A percentile compares a stretch with the other conserved stretches of the same genome.
Evolutionary conservation across 306 rosid genomes (phyloP).

Genomic region (Rosa chinensis): DNA sequence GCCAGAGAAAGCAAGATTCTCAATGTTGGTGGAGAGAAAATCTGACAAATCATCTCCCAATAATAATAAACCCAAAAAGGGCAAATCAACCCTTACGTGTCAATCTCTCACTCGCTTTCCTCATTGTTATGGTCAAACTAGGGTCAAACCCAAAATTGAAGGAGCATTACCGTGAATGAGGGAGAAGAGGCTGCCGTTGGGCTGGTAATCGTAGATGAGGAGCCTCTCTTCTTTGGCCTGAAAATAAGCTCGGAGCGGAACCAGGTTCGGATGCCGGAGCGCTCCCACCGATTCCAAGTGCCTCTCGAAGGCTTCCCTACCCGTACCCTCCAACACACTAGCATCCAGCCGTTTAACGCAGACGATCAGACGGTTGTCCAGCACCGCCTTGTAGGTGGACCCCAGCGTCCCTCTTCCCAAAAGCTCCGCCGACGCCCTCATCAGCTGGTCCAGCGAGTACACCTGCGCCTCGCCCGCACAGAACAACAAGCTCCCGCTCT

Average conservation of each 20-base stretch:
- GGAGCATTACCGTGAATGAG: conserved; percentile 68
- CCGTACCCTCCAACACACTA: conserved; percentile 42
- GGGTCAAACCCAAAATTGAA: background rate
- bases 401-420: conserved; percentile 77
- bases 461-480: conserved; percentile 84
- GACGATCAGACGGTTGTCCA: conserved; percentile 83
- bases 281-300: conserved; percentile 93
- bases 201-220: conserved; percentile 72
- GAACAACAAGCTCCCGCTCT: conserved; percentile 78
- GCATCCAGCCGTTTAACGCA: conserved; percentile 83
- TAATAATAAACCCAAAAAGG: too few relatives aligned
- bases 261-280: conserved; percentile 83
- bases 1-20: conserved; percentile 63
- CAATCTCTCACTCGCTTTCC: background rate
- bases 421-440: conserved; percentile 83
- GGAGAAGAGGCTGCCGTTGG: conserved; percentile 83
- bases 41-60: conserved; percentile 18
- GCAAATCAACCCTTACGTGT: background rate
- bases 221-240: conserved; percentile 86
- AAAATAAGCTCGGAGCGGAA: conserved; percentile 74
- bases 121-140: background rate
- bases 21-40: conserved; percentile 29
- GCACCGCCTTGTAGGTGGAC: conserved; percentile 75
- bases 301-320: conserved; percentile 56
- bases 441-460: conserved; percentile 79